phyloP scores from a whole-genome alignment of 345 rosid species.

The Populus pruinosa region DNA sequence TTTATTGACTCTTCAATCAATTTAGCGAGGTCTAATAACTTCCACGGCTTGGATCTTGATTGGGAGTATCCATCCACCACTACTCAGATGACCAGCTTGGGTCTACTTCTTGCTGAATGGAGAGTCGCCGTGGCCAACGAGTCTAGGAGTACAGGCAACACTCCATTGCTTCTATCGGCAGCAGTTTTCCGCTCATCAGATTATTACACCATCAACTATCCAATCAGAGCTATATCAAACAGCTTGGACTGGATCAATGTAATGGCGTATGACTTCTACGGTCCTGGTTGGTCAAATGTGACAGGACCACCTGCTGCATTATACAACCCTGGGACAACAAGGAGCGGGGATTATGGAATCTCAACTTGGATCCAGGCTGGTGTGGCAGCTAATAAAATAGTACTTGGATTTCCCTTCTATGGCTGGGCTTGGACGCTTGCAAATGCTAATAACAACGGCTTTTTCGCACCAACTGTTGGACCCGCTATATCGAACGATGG shows the following conservation, averaged over 20 bases:
- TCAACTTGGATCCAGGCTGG: conserved; percentile 20
- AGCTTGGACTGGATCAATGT: conserved; percentile 25
- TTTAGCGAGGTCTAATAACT: conserved; percentile 42
- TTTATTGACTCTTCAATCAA: conserved; percentile 54
- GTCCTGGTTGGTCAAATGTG: conserved; percentile 14
- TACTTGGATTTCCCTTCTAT: conserved; percentile 22
- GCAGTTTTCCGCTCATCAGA: conserved; percentile 18
- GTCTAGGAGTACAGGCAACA: conserved; percentile 7
- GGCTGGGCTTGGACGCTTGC: conserved; percentile 23
- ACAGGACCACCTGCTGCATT: conserved; percentile 27
- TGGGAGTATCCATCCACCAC: conserved; percentile 7
- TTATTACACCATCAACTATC: conserved; percentile 19
- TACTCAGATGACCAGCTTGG: conserved; percentile 20
- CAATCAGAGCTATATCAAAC: conserved; percentile 11
- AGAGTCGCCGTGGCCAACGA: conserved; percentile 21
- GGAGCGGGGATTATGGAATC: conserved; percentile 13
- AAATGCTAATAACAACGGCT: conserved; percentile 15
- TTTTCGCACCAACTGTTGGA: conserved; percentile 19
- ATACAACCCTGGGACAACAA: conserved; percentile 9
- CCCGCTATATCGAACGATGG: conserved; percentile 5
- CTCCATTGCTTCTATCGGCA: conserved; percentile 22
- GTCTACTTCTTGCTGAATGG: conserved; percentile 31
- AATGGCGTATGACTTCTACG: conserved; percentile 23
- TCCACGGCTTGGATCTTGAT: conserved; percentile 33
- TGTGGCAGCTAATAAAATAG: conserved; percentile 15